Conservation (phyloP, 768 basidiomycete species). For the Austroboletus festivus region DNA sequence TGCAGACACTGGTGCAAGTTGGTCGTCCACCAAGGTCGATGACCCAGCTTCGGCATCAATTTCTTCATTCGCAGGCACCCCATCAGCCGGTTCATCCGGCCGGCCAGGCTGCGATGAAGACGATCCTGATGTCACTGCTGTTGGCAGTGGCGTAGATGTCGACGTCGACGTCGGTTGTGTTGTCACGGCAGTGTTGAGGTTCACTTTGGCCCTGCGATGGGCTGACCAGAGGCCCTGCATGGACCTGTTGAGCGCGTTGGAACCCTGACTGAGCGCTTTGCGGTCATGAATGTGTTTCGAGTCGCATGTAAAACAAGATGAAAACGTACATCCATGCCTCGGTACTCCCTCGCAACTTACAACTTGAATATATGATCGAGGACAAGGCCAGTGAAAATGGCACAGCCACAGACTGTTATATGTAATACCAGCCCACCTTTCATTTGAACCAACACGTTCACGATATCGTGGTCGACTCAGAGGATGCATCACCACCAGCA, state of each 20-base stretch:
- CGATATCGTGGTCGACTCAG: too few relatives aligned
- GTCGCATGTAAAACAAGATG: not conserved
- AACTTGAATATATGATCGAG: too few relatives aligned
- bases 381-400: too few relatives aligned
- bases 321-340: constrained; percentile 6
- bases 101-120: not conserved
- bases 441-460: too few relatives aligned
- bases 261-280: constrained; percentile 56
- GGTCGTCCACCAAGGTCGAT: not conserved
- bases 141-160: constrained; percentile 1
- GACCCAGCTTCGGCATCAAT: not conserved
- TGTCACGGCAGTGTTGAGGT: constrained; percentile 63
- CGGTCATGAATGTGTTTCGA: constrained; percentile 9
- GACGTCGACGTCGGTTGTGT: not conserved
- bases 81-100: constrained; percentile 24
- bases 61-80: constrained; percentile 11
- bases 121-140: not conserved
- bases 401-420: constrained; percentile 3
- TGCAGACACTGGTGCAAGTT: not conserved
- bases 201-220: constrained; percentile 63
- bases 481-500: too few relatives aligned
- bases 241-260: constrained; percentile 72
- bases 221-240: constrained; percentile 79
- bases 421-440: too few relatives aligned
- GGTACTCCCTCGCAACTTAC: too few relatives aligned